Evolutionary conservation across 257 asterid genomes (phyloP), one percentile per base, ranked within the genome.

Genomic region (Anisodus tanguticus): DNA sequence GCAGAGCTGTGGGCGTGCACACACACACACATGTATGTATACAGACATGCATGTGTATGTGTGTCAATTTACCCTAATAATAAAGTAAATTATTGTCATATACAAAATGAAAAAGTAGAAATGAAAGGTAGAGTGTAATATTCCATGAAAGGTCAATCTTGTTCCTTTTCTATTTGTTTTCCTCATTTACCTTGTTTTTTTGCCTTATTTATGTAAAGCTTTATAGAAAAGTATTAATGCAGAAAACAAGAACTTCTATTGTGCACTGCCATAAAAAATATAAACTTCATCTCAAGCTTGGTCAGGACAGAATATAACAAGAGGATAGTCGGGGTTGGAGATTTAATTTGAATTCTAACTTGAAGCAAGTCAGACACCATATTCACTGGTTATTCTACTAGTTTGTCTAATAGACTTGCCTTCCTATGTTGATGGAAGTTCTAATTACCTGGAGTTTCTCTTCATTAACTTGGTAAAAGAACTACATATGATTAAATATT

Each of bases 291-390:
- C 10, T 51, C 62, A 51, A 12, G 63, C 45, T 49, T 76, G 45
- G 81, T 76, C 47, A 26, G 11, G 81, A 22, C 47, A 76, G 81
- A 76, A 76, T 17, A 76, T 26, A 76, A 22, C 80, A 49, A 49
- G 80, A 74, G 63, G 81, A 76, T 17, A 9, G 37, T 43, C 37
- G 47, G 63, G n/a, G 8, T 22, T 51, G 63, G 81, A 26, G 81
- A 51, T 64, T 6, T 57, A 22, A 26, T 31, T 22, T 5, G 58
- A 22, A 22, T 76, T 76, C 81, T 6, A 76, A 51, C 4, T 22
- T 51, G 81, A 26, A 76, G 45, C 45, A 76, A 76, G 53, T 68
- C 47, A 51, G 47, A 76, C n/a, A 13, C 63, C 81, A 22, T 11
- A 11, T 49, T 76, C 63, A 76, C 63, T 51, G 63, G 7, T 19